phyloP scores from a whole-genome alignment of 2,329 filamentous ascomycete genomes.

The Colletotrichum gloeosporioides region DNA sequence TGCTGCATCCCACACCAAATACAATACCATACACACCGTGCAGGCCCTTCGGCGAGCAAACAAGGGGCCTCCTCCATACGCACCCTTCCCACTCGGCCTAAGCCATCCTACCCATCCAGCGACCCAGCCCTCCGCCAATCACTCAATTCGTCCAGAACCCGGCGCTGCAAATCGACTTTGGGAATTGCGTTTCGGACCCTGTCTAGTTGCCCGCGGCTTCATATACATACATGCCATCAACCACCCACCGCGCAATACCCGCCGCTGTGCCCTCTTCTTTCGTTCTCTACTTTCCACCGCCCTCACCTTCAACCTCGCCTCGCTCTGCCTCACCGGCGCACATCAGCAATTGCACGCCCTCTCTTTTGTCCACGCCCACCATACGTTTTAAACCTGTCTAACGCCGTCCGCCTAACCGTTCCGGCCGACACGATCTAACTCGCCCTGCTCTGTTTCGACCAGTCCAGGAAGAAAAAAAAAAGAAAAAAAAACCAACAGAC shows the following conservation, averaged over 20 bases:
- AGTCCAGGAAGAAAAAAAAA: neutral
- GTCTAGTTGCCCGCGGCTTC: neutral
- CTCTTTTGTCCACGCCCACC: neutral
- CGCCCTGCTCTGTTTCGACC: neutral
- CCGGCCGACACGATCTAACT: neutral
- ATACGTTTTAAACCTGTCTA: neutral
- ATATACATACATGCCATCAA: slow-evolving; percentile 14
- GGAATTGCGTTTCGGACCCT: slow-evolving; percentile 1
- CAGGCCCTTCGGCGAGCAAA: neutral
- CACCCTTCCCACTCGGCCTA: neutral
- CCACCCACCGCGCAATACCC: neutral
- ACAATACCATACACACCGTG: neutral
- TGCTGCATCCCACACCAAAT: neutral
- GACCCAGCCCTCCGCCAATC: neutral
- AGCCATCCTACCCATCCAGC: neutral
- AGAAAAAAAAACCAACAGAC: neutral
- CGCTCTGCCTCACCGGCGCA: neutral
- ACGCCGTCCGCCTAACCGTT: neutral
- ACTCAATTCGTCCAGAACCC: neutral
- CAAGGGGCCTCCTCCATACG: neutral
- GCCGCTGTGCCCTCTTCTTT: neutral
- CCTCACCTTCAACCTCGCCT: neutral
- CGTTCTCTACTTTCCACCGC: neutral
- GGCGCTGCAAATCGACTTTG: slow-evolving; percentile 1
- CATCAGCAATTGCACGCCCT: neutral